Conservation (phyloP, 2,329 filamentous ascomycete genomes). For the Botrytis byssoidea region DNA sequence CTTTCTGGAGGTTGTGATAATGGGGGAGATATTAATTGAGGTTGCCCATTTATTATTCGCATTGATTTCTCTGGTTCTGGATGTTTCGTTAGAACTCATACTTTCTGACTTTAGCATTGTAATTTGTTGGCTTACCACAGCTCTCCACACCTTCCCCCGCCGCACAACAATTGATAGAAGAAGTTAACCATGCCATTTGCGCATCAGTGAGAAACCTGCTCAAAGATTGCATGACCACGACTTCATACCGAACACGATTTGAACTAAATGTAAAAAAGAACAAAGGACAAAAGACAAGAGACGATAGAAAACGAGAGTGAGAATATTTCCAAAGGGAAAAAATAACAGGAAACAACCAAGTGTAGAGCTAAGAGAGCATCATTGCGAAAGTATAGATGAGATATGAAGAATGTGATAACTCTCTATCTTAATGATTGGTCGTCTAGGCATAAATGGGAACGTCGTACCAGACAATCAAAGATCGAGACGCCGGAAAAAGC, state of each 20-base stretch:
- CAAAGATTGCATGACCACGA: constrained; percentile 37
- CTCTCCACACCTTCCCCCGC: constrained; percentile 29
- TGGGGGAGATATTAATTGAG: constrained; percentile 41
- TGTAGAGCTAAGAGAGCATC: constrained; percentile 7
- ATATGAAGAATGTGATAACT: constrained; percentile 13
- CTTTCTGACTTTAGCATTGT: neutral
- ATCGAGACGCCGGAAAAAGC: constrained; percentile 19
- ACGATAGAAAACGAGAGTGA: constrained; percentile 8
- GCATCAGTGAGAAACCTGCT: constrained; percentile 38
- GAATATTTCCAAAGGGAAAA: neutral
- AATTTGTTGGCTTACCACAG: constrained; percentile 30
- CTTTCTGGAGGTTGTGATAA: constrained; percentile 34
- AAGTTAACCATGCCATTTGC: constrained; percentile 35
- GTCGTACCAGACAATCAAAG: constrained; percentile 9
- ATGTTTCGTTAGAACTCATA: constrained; percentile 23
- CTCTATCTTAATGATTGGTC: constrained; percentile 7
- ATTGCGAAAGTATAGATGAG: constrained; percentile 2
- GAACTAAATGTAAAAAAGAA: neutral
- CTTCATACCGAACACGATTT: constrained; percentile 32
- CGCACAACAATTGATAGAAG: constrained; percentile 35
- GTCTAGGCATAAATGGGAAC: constrained; percentile 10
- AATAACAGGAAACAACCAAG: neutral
- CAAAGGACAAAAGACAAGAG: neutral
- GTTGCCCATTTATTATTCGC: constrained; percentile 43
- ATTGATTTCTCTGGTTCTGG: constrained; percentile 40